Conservation (phyloP, 225 moss, liverwort and hornwort genomes). For the Pseudisothecium myosuroides region DNA sequence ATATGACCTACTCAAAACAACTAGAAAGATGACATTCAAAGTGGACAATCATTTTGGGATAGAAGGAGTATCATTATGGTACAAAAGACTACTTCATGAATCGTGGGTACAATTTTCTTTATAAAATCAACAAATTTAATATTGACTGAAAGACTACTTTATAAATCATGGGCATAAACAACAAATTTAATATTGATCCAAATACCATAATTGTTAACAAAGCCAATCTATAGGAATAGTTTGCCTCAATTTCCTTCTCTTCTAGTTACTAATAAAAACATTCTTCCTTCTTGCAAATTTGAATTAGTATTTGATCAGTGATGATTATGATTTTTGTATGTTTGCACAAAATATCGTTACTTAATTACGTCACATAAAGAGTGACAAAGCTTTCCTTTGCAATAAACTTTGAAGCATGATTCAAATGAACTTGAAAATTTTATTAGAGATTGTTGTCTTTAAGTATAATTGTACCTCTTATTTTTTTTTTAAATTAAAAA, state of each 20-base stretch:
- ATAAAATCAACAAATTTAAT: neutral
- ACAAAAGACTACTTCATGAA: neutral
- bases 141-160: neutral
- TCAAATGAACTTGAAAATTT: no score
- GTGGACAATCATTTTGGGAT: no score
- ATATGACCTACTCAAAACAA: no score
- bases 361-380: no score
- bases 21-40: no score
- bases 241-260: neutral
- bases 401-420: no score
- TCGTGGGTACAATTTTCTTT: neutral
- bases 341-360: no score
- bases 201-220: neutral
- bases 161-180: neutral
- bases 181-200: neutral
- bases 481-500: no score
- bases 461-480: no score
- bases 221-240: rapidly evolving
- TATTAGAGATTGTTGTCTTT: no score
- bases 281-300: neutral
- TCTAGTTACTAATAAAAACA: neutral
- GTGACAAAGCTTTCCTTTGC: no score
- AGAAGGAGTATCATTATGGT: neutral
- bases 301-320: neutral
- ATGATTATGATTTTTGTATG: rapidly evolving